Base-by-base conservation (phyloP, 2,329 filamentous ascomycete genomes). In the Aspergillus sp. region DNA sequence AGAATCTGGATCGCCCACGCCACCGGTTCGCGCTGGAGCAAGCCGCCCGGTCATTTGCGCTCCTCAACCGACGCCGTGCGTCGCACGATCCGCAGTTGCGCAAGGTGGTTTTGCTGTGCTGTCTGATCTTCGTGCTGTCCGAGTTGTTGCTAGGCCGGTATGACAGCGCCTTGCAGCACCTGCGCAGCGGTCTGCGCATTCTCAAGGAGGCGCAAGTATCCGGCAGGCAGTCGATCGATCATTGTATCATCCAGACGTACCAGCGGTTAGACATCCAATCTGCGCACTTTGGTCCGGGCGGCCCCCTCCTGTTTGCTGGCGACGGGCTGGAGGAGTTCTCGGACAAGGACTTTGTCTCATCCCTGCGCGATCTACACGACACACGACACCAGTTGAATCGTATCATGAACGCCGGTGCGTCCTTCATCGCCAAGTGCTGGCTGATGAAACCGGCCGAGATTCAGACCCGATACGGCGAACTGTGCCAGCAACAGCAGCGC, bases 81-180 rank as follows among this genome's bases (percentile, higher is more conserved):
- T 53, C 54, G 1, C 43, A 48, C 20, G 54, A 53, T 17, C 50
- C 54, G 7, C 29, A 50, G 19, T 36, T 50, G n/a, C 19, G n/a
- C 9, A 31, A 50, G 21, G 29, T 45, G 1, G 38, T 47, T 10
- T 38, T 53, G 32, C 47, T 56, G 5, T 56, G 54, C 45, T 53
- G 50, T 11, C 38, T 56, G 16, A 36, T 56, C 19, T 56, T 56
- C 23, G 38, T 47, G 7, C n/a, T 56, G 14, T 20, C 14, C 1
- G 54, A 53, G 13, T 17, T 53, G 16, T 29, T 56, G 1, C 40
- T 32, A 5, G 40, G 20, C 3, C 38, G 34, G 9, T 50, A 47
- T 25, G 44, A 53, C 16, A 45, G n/a, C 14, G 50, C 54, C 4
- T 48, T 53, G 19, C 19, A 16, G 23, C 54, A 53, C 49, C 40